Base-by-base conservation (phyloP, 768 basidiomycete species). In the Ephemerocybe angulata region DNA sequence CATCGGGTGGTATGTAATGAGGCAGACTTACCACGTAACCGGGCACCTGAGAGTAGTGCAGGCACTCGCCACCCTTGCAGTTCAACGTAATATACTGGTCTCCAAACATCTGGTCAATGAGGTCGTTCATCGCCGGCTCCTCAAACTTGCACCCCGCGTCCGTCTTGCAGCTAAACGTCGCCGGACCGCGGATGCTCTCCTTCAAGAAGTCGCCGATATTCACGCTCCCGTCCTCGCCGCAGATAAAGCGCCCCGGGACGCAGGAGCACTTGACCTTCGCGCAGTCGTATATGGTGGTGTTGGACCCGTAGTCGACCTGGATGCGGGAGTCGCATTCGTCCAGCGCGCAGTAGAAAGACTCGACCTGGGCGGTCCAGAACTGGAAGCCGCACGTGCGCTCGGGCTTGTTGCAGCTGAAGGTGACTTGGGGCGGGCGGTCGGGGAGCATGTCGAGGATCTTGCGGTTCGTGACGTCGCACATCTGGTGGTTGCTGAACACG, bases 401-500 rank as follows among this genome's bases (percentile, higher is more conserved):
- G 1, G 66, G 56, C 19, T 73, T 80, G 55, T 90, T 85, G 72
- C 97, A 99, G 60, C 88, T 87, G 70, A 99, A 99, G 0, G 97
- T 98, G 2, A 98, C 95, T 68, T 98, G 95, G 0, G 96, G 95
- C 19, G 92, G 88, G 8, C 94, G 83, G 49, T 81, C 88, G 0
- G 91, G 89, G n/a, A 80, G 74, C 68, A 98, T 91, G 65, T 97
- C 96, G 58, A 97, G 75, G 61, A 98, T 98, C 72, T 97, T 97
- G 46, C 90, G 86, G 72, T 98, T 98, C 11, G 97, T 99, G 30
- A 99, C 95, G 67, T 98, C 84, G 72, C 97, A 99, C 86, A 97
- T 93, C 69, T 99, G 96, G 70, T 94, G 93, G 60, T 97, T 94
- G 67, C 84, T 87, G 69, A 91, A 89, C n/a, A 99, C 89, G 0